phyloP scores from a whole-genome alignment of 768 basidiomycete genomes.

The Mycena epipterygia region DNA sequence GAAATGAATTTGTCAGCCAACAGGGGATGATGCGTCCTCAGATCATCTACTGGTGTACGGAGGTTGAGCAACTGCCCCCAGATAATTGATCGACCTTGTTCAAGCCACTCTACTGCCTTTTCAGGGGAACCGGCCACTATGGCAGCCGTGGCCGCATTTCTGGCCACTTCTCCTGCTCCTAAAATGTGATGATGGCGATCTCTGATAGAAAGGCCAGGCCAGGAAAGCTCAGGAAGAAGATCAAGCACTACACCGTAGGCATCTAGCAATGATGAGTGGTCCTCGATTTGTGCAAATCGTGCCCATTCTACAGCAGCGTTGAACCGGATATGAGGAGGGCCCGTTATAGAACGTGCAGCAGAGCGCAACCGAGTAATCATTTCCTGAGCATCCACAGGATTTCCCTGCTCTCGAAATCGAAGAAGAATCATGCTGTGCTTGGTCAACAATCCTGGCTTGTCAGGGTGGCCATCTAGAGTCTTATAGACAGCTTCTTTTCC shows the following conservation, averaged over 20 bases:
- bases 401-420: background rate
- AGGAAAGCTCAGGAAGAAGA: constrained; percentile 2
- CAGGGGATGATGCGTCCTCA: background rate
- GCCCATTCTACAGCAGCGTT: background rate
- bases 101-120: background rate
- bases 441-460: background rate
- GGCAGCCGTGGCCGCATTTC: background rate
- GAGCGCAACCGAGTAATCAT: background rate
- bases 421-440: constrained; percentile 1
- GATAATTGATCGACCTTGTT: background rate
- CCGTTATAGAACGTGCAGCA: background rate
- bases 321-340: background rate
- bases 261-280: background rate
- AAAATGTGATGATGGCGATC: background rate
- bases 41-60: background rate
- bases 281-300: background rate
- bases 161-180: background rate
- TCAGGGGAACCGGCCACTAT: background rate
- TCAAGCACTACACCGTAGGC: background rate
- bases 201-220: background rate
- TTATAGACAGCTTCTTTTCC: background rate
- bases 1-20: background rate
- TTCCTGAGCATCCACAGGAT: background rate
- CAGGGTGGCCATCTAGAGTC: constrained; percentile 1
- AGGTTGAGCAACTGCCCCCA: constrained; percentile 1